Conservation (phyloP, 108 stramenopile genomes). For the Schizochytrium sp. region DNA sequence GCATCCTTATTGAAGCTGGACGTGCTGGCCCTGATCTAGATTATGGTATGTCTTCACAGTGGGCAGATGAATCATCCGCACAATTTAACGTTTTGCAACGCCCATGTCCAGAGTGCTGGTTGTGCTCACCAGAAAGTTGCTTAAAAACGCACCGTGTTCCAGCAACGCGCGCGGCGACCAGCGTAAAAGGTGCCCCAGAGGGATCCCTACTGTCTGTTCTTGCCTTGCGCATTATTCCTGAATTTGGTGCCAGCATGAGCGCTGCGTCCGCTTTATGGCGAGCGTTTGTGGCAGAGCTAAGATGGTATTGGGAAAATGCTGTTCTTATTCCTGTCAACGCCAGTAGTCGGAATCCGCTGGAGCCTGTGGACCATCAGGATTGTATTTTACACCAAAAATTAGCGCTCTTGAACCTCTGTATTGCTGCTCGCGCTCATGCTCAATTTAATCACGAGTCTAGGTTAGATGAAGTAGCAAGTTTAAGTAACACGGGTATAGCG, state of each 20-base stretch:
- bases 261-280: conserved; percentile 15
- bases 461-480: too few relatives aligned
- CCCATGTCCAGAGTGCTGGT: conserved; percentile 21
- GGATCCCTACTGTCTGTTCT: conserved; percentile 30
- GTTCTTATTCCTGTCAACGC: conserved; percentile 19
- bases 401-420: conserved; percentile 26
- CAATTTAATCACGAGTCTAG: conserved; percentile 2
- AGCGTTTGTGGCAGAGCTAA: conserved; percentile 32
- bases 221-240: not conserved
- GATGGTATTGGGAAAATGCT: conserved; percentile 48
- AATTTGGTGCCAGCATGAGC: conserved; percentile 55
- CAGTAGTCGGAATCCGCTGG: not conserved
- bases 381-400: conserved; percentile 51
- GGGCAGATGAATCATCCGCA: not conserved
- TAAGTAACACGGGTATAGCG: too few relatives aligned
- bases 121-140: not conserved
- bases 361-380: conserved; percentile 10
- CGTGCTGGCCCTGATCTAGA: not conserved
- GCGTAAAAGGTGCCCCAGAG: not conserved
- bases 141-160: not conserved
- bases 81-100: not conserved
- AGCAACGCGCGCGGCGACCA: not conserved
- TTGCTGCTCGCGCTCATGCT: not conserved
- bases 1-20: not conserved
- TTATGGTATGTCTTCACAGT: not conserved